Evolutionary conservation across 108 stramenopile species (phyloP).

Genomic region (Cyclotella cryptica): DNA sequence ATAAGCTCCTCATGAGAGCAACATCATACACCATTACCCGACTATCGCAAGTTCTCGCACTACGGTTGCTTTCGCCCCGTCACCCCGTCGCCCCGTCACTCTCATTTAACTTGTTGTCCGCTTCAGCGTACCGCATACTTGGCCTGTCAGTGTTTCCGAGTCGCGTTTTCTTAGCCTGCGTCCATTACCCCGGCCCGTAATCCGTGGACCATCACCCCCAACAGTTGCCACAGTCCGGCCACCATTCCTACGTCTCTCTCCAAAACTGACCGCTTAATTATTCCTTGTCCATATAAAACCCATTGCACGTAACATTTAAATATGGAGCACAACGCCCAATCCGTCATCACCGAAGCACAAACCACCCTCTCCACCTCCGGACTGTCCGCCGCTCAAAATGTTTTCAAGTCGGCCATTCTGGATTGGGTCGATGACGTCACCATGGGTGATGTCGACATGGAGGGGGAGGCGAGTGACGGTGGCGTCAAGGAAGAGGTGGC

Average conservation of each 20-base stretch:
- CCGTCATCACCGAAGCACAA: constrained; percentile 1
- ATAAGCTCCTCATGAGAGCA: too few relatives aligned
- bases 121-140: too few relatives aligned
- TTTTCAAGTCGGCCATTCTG: constrained; percentile 80
- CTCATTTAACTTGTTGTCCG: too few relatives aligned
- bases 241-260: not conserved
- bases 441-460: constrained; percentile 51
- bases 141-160: too few relatives aligned
- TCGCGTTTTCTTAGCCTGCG: too few relatives aligned
- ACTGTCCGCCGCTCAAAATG: constrained; percentile 69
- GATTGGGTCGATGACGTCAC: constrained; percentile 91
- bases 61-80: too few relatives aligned
- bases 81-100: too few relatives aligned
- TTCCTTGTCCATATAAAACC: not conserved
- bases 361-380: constrained; percentile 40
- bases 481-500: constrained; percentile 63
- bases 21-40: too few relatives aligned
- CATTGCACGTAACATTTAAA: not conserved
- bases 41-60: too few relatives aligned
- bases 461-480: constrained; percentile 36
- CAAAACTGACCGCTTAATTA: not conserved
- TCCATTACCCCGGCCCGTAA: too few relatives aligned
- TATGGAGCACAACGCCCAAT: constrained; percentile 20
- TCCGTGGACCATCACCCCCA: not conserved
- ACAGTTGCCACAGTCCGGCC: not conserved